Conservation (phyloP, 1,284 basidiomycete genomes). For the Garcileccinum viscosum region DNA sequence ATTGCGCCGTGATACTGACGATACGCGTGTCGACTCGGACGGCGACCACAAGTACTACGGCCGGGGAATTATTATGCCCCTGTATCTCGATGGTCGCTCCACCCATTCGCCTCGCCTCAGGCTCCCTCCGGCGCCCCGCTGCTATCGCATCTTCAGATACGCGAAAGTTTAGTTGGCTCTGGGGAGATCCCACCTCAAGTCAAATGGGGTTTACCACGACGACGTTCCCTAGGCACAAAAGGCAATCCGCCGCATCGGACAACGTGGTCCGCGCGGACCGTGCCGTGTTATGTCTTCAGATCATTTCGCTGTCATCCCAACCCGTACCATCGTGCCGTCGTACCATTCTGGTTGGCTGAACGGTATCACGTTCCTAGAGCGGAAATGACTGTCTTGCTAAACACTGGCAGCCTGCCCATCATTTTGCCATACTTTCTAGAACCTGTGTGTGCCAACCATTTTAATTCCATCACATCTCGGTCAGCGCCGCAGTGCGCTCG, state of each 20-base stretch:
- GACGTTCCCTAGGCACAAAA: not conserved
- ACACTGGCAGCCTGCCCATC: not conserved
- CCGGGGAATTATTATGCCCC: not conserved
- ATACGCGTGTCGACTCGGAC: not conserved
- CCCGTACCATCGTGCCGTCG: not conserved
- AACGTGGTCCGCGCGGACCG: not conserved
- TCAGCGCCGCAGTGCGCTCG: not conserved
- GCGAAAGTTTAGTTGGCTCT: not conserved
- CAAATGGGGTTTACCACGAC: not conserved
- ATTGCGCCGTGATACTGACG: not conserved
- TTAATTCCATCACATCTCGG: not conserved
- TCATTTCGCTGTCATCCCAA: not conserved
- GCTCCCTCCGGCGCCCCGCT: not conserved
- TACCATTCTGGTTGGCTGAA: not conserved
- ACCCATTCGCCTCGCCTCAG: not conserved
- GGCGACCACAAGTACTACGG: not conserved
- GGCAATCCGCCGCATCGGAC: not conserved
- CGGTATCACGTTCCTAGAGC: not conserved
- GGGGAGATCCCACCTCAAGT: conserved; percentile 1
- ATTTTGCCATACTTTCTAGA: not conserved
- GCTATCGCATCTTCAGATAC: not conserved
- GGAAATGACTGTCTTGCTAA: not conserved
- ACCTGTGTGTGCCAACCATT: not conserved
- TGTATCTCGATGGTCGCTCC: not conserved
- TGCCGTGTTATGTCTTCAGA: not conserved